Evolutionary conservation across 2,329 filamentous ascomycete species (phyloP), one percentile per base, ranked within the genome.

Genomic region (Trichophyton mentagrophytes): DNA sequence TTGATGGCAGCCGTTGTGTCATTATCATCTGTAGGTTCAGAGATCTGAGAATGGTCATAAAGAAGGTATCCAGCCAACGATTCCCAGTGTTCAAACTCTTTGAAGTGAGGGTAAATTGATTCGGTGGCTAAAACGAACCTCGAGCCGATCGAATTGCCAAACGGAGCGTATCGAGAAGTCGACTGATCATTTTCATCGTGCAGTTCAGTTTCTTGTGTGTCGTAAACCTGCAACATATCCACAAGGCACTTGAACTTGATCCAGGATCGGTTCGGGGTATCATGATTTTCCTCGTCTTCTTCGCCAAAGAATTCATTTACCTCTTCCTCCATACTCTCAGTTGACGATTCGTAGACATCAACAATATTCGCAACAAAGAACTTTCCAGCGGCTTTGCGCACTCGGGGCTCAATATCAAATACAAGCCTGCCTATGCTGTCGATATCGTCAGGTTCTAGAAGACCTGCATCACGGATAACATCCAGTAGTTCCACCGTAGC

Each of bases 301-400:
- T 83, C 83, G 7, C 85, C 83, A 61, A 95, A 81, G 7, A 84
- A 78, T 68, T 96, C 91, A 53, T 89, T 84, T 7, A 96, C 77
- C 59, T 85, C 82, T 25, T 92, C 91, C 47, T 89, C 89, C 61
- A 96, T 82, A 60, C 93, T 87, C 62, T 97, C 91, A 2, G 92
- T 76, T 69, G 88, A 90, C 59, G 82, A 81, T 36, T 90, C 86
- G 65, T 90, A 90, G 2, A 87, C 80, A 68, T 96, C 91, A 44
- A 88, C 82, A 46, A 97, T 86, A 66, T 90, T 92, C 62, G 89
- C 88, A 17, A 88, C 85, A 68, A 99, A 97, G 78, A 99, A 99
- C 11, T 82, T 82, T 22, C 92, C 89, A 1, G 96, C 89, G 1
- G 92, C 87, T 74, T 90, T 95, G 60, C 93, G 88, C 36, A 97